Evolutionary conservation across 768 basidiomycete genomes (phyloP).

Genomic region (Pholiota molesta): DNA sequence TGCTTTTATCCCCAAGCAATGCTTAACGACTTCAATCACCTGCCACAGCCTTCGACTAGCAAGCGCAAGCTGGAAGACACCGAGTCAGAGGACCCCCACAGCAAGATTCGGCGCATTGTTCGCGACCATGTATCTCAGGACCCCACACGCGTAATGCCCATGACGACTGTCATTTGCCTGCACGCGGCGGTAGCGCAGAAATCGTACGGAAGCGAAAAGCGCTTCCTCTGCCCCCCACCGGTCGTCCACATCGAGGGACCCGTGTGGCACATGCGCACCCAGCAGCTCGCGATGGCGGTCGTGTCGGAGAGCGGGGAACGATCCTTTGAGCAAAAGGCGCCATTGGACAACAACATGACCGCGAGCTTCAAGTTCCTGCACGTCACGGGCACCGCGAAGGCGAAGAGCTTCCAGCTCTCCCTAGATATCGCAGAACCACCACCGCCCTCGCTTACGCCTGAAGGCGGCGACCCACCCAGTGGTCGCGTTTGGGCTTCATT

Average conservation of each 20-base stretch:
- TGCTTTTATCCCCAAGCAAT: constrained; percentile 1
- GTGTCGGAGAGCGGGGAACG: constrained; percentile 84
- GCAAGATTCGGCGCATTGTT: constrained; percentile 83
- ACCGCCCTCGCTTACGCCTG: constrained; percentile 47
- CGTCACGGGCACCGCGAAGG: constrained; percentile 86
- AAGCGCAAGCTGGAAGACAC: constrained; percentile 80
- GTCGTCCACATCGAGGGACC: constrained; percentile 92
- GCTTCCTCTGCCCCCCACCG: constrained; percentile 92
- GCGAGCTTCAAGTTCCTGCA: constrained; percentile 92
- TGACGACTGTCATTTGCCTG: constrained; percentile 89
- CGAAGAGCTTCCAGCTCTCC: constrained; percentile 86
- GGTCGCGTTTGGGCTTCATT: constrained; percentile 90
- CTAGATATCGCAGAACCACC: constrained; percentile 84
- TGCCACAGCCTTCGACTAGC: constrained; percentile 43
- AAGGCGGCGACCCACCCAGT: constrained; percentile 45
- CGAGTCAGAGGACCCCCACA: constrained; percentile 66
- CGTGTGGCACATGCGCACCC: constrained; percentile 79
- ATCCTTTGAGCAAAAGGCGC: constrained; percentile 82
- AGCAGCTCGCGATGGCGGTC: constrained; percentile 84
- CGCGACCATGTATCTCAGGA: constrained; percentile 82
- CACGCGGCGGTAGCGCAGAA: constrained; percentile 96
- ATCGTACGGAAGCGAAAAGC: constrained; percentile 94
- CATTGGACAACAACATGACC: constrained; percentile 81
- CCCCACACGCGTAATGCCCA: constrained; percentile 74
- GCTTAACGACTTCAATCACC: background rate